Evolutionary conservation across 2,329 filamentous ascomycete species (phyloP), one percentile per base, ranked within the genome.

Genomic region (Neocatenulostroma microsporum): DNA sequence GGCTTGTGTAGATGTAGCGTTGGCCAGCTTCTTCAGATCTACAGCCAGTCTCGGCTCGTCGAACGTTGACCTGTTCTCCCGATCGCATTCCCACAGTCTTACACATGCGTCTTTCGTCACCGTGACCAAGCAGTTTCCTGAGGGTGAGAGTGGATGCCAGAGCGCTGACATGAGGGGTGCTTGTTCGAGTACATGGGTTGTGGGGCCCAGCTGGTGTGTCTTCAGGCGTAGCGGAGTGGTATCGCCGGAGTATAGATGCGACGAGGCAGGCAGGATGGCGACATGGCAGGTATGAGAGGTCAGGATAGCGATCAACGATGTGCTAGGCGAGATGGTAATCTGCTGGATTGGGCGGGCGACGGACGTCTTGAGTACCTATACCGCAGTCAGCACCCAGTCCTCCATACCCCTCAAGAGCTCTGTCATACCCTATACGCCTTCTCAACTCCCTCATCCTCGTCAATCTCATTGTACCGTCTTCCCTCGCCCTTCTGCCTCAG

Each of bases 81-180:
- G 73, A 19, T 87, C 85, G 37, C 96, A 61, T 56, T 95, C 88
- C 88, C 89, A 96, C 12, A 95, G 65, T 23, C 91, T 78, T 3
- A 96, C 84, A 24, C 88, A 80, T 5, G 88, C 86, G 58, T 95
- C 87, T 35, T 78, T 76, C 1, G 91, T 94, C 26, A 95, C 74
- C 0, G 91, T 96, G 14, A 96, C 82, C 21, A 98, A 66, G 37
- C 84, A 87, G 15, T 78, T 79, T 21, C 84, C 84, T 43, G 82
- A 77, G 9, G 89, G 79, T 2, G 88, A 88, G 1, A 96, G 69
- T 1, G 91, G 91, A 63, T 98, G 91, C 89, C 91, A 98, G 40
- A 95, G 53, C 3, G 81, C 83, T 1, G 86, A 85, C 15, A 80
- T 79, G 39, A 98, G 72, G 2, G 84, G 77, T 6, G 86, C 77